Conservation (phyloP, 768 basidiomycete species). For the Kwoniella bestiolae region DNA sequence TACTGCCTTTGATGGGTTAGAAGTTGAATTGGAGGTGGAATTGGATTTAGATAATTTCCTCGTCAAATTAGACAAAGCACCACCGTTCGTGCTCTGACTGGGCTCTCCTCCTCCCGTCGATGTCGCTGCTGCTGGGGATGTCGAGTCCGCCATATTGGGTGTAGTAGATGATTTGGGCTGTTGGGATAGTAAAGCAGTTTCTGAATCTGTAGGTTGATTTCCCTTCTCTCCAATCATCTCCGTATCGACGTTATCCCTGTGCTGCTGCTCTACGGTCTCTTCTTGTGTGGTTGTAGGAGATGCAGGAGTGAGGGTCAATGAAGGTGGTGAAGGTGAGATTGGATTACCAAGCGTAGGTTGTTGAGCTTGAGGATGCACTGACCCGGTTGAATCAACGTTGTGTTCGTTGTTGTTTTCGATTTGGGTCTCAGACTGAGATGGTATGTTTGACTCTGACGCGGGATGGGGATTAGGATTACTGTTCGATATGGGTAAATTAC, state of each 20-base stretch:
- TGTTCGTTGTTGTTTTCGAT: background rate
- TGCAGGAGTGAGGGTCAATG: conserved; percentile 18
- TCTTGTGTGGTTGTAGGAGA: conserved; percentile 12
- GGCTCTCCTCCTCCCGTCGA: background rate
- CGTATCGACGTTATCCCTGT: background rate
- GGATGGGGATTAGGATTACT: background rate
- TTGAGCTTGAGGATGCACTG: background rate
- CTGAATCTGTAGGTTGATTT: conserved; percentile 25
- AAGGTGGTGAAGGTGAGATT: conserved; percentile 6
- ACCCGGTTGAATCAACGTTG: conserved; percentile 6
- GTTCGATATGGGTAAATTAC: background rate
- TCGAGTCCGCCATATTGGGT: background rate
- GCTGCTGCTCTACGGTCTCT: conserved; percentile 3
- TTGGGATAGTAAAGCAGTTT: conserved; percentile 23
- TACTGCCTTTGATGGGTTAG: background rate
- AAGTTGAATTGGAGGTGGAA: background rate
- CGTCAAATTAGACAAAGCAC: conserved; percentile 19
- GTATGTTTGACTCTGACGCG: background rate
- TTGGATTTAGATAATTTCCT: conserved; percentile 21
- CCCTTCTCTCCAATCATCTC: conserved; percentile 30
- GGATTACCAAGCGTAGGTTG: background rate
- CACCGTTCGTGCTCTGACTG: conserved; percentile 11
- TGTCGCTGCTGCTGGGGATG: background rate
- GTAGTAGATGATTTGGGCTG: conserved; percentile 2
- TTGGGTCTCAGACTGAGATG: conserved; percentile 9